These are phyloP conservation scores for Rhodomyrtus psidioides DNA, from an alignment of 441 rosid genomes.

Conservation along the genomic window DNA sequence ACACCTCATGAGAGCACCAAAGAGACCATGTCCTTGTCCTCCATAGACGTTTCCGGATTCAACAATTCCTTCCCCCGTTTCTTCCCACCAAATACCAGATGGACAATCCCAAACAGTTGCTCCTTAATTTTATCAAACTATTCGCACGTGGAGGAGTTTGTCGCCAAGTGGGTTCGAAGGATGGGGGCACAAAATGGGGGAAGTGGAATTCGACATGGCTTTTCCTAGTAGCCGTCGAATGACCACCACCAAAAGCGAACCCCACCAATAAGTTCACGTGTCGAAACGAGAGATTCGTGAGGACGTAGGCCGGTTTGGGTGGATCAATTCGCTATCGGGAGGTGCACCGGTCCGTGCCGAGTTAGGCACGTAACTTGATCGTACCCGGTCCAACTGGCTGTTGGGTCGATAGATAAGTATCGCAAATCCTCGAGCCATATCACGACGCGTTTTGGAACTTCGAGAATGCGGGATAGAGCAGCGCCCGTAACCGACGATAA, in stretches of 20 bases:
- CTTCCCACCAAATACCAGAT: background rate
- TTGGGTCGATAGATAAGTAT: background rate
- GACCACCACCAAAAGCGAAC: constrained; percentile 10
- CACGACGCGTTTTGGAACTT: background rate
- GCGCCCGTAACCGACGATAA: background rate
- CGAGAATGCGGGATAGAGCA: background rate
- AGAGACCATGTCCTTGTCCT: background rate
- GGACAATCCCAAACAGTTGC: background rate
- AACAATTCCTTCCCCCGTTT: background rate
- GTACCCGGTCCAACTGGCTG: background rate
- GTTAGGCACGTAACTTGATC: background rate
- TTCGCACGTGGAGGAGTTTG: background rate
- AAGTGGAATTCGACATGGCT: constrained; percentile 23
- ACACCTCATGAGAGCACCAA: constrained; percentile 20
- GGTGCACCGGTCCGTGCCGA: constrained; percentile 11
- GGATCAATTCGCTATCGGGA: background rate
- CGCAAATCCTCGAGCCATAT: background rate
- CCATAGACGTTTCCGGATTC: background rate
- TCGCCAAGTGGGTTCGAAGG: background rate
- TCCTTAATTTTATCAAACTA: background rate
- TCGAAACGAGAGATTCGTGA: background rate
- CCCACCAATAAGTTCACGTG: constrained; percentile 11
- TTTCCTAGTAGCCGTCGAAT: background rate
- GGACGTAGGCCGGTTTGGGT: constrained; percentile 11
- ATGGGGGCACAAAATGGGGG: background rate